Percentiles rank a stretch among this genome's conserved stretches.
phyloP scores from a whole-genome alignment of 495 filamentous ascomycete genomes.

The Penicillium egyptiacum region DNA sequence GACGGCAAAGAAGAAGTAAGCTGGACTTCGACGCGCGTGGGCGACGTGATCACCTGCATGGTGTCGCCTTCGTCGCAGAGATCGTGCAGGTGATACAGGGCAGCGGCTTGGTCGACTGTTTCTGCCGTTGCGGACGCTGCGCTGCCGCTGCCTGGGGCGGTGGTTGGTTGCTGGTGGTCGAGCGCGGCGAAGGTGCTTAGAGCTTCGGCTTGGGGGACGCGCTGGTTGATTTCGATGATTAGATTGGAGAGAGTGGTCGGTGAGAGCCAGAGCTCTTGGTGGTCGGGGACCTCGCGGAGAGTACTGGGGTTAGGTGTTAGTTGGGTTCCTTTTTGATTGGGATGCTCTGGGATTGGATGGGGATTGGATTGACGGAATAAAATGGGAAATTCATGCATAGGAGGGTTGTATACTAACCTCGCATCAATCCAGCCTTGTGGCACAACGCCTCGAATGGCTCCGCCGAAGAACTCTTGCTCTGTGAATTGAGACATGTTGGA shows the following conservation, averaged over 20 bases:
- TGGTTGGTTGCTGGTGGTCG: conserved; percentile 23
- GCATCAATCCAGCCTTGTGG: conserved; percentile 76
- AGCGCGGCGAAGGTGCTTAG: conserved; percentile 30
- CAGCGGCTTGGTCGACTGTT: conserved; percentile 63
- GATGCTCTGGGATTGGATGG: not conserved
- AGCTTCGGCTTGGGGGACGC: conserved; percentile 49
- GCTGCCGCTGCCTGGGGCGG: conserved; percentile 29
- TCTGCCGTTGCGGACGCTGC: conserved; percentile 21
- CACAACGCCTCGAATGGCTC: conserved; percentile 70
- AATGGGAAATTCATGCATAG: conserved; percentile 2
- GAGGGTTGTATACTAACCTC: conserved; percentile 55
- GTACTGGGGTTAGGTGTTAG: conserved; percentile 49
- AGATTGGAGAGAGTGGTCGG: conserved; percentile 72
- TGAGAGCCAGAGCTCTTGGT: conserved; percentile 93
- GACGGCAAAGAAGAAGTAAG: conserved; percentile 26
- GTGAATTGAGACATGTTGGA: conserved; percentile 50
- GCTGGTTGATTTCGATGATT: conserved; percentile 85
- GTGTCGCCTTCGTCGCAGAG: conserved; percentile 62
- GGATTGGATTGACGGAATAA: not conserved
- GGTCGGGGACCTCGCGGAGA: conserved; percentile 86
- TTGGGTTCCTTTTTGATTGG: conserved; percentile 8
- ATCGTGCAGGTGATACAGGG: conserved; percentile 74
- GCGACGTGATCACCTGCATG: conserved; percentile 54
- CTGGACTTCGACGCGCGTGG: conserved; percentile 32
- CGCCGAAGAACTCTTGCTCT: conserved; percentile 71